phyloP scores from a whole-genome alignment of 495 filamentous ascomycete genomes.

The Corynascus novoguineensis region DNA sequence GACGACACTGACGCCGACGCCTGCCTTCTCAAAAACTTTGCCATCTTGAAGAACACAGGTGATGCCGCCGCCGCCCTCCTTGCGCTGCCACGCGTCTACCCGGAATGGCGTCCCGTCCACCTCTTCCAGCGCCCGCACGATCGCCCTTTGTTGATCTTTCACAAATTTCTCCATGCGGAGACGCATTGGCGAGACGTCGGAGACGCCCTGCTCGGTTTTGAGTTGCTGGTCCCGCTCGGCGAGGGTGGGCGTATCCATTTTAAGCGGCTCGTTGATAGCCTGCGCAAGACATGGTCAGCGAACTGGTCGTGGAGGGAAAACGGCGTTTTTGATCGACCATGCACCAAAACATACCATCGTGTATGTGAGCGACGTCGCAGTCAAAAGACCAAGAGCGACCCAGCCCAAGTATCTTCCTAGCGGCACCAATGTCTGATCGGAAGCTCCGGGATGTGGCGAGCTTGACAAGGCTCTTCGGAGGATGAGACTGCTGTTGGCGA shows the following conservation, averaged over 20 bases:
- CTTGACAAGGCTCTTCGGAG: conserved; percentile 21
- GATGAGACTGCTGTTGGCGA: not conserved
- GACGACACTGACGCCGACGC: conserved; percentile 90
- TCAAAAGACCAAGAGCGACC: conserved; percentile 25
- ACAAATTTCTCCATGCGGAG: conserved; percentile 95
- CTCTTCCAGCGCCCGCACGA: conserved; percentile 71
- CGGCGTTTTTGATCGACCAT: not conserved
- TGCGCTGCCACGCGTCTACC: conserved; percentile 80
- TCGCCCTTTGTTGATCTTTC: conserved; percentile 82
- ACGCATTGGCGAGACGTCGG: conserved; percentile 82
- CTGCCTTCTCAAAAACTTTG: conserved; percentile 96
- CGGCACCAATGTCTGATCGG: conserved; percentile 10
- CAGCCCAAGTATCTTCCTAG: conserved; percentile 19
- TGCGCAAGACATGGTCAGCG: conserved; percentile 18
- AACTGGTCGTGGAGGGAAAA: not conserved
- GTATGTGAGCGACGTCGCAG: conserved; percentile 24
- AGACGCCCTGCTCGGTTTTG: conserved; percentile 62
- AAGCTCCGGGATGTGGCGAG: conserved; percentile 6
- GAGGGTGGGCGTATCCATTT: conserved; percentile 50
- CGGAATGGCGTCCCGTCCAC: conserved; percentile 78
- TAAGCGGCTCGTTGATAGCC: conserved; percentile 35
- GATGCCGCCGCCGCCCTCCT: conserved; percentile 73
- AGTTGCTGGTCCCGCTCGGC: conserved; percentile 63
- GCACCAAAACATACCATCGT: conserved; percentile 27
- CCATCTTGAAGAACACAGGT: conserved; percentile 94